phyloP scores from a whole-genome alignment of 371 early-diverging fungal species.

The Entomophthora muscae region DNA sequence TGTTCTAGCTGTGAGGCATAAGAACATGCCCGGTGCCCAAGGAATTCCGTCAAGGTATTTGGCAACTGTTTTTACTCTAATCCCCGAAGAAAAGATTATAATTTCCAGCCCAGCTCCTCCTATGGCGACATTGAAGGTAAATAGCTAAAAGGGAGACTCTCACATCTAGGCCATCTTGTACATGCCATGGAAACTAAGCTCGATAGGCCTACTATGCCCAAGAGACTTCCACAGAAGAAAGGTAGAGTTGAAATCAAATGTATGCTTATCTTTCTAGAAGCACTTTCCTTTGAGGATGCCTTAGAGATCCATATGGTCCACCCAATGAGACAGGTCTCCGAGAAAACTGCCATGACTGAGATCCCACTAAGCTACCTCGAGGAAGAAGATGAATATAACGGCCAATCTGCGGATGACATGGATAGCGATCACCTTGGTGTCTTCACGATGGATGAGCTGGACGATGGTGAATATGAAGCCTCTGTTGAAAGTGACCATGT shows the following conservation, averaged over 20 bases:
- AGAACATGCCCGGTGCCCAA: not conserved
- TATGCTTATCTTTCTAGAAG: not conserved
- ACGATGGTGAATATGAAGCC: not conserved
- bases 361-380: not conserved
- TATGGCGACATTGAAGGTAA: conserved; percentile 1
- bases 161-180: not conserved
- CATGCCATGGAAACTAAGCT: conserved; percentile 4
- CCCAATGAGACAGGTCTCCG: not conserved
- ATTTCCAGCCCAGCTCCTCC: not conserved
- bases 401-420: not conserved
- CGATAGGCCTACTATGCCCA: not conserved
- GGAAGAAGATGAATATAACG: not conserved
- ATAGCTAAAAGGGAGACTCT: not conserved
- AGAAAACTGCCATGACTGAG: not conserved
- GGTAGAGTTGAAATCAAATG: not conserved
- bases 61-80: not conserved
- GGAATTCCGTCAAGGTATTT: not conserved
- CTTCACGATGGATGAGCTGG: not conserved
- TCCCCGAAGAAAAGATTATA: not conserved
- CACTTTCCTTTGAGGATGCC: conserved; percentile 7
- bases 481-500: not conserved
- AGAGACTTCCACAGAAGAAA: not conserved
- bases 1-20: not conserved
- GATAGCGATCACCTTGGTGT: not conserved
- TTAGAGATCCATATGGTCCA: conserved; percentile 2